Base-by-base conservation (phyloP, 345 rosid species). In the Acer yangbiense region DNA sequence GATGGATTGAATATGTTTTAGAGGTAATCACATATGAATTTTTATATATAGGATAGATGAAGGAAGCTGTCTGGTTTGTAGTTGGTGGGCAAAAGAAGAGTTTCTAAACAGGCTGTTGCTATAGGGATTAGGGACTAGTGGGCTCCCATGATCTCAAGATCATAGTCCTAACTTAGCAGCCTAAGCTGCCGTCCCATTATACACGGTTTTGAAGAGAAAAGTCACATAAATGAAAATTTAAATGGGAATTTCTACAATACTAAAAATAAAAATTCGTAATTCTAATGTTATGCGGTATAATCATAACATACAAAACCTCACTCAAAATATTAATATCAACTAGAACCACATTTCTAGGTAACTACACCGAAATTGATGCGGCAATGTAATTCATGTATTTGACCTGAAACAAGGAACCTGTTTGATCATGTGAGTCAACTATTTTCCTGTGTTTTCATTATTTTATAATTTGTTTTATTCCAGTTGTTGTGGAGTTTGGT, bases 51-150 rank as follows among this genome's bases (percentile, higher is more conserved):
- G 67, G 75, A 35, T 35, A 21, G 65, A 20, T 9, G n/a, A 43
- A 12, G 27, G 65, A 35, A 35, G 65, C 27, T n/a, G 65, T 20
- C 23, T 18, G 65, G 3, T 32, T 62, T 18, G 57, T 20, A 23
- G 68, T 43, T 73, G 57, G 76, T 23, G 41, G 44, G 76, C 18
- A 27, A 64, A 64, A 64, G 14, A 1, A 9, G 17, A 27, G 32
- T 11, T 62, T 72, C 46, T 72, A 18, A 18, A n/a, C 32, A 72
- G 75, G 65, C 16, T 58, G 75, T 72, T 58, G 75, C 58, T 35
- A 10, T 25, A 5, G 64, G 43, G 44, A 62, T 67, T 41, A 73
- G 41, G 43, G 44, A 62, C 76, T 41, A 73, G 41, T 61, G 68
- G 55, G 16, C 50, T 73, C 41, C 32, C 39, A 61, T 29, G 57